Evolutionary conservation across 1,139 yeast species (phyloP).

Genomic region (Hansenula sp.): DNA sequence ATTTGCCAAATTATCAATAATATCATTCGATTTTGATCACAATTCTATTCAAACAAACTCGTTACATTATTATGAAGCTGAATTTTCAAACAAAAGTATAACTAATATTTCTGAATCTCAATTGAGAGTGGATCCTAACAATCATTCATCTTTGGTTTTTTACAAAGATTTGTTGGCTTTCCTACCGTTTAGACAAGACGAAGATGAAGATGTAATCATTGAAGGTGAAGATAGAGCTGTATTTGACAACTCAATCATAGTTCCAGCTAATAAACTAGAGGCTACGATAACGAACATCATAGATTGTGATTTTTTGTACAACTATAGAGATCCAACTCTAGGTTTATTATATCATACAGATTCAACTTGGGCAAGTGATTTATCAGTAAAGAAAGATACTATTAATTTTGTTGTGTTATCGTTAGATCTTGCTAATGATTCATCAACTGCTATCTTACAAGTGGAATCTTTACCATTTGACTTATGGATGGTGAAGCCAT

Average conservation of each 20-base stretch:
- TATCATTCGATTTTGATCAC: slow-evolving; percentile 60
- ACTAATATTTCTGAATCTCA: slow-evolving; percentile 45
- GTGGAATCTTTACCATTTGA: slow-evolving; percentile 73
- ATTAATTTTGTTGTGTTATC: slow-evolving; percentile 59
- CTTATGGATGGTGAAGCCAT: slow-evolving; percentile 56
- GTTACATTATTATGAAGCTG: slow-evolving; percentile 81
- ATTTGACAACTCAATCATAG: slow-evolving; percentile 31
- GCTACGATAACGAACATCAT: slow-evolving; percentile 53
- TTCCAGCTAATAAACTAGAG: slow-evolving; percentile 56
- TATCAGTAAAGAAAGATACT: slow-evolving; percentile 60
- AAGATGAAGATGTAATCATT: slow-evolving; percentile 12
- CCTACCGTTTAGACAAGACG: slow-evolving; percentile 54
- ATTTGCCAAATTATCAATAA: slow-evolving; percentile 70
- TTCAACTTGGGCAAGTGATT: slow-evolving; percentile 70
- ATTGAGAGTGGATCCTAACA: slow-evolving; percentile 63
- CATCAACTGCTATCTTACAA: slow-evolving; percentile 65
- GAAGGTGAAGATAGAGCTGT: slow-evolving; percentile 7
- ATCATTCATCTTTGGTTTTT: slow-evolving; percentile 58
- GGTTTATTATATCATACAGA: slow-evolving; percentile 60
- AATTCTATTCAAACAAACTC: slow-evolving; percentile 65
- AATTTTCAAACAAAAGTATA: slow-evolving; percentile 35
- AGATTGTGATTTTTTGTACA: slow-evolving; percentile 61
- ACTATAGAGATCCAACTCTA: slow-evolving; percentile 75
- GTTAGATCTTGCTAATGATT: slow-evolving; percentile 55
- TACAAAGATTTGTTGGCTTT: slow-evolving; percentile 72